phyloP scores from a whole-genome alignment of 352 stramenopile species.

The Globisporangium okanoganense region DNA sequence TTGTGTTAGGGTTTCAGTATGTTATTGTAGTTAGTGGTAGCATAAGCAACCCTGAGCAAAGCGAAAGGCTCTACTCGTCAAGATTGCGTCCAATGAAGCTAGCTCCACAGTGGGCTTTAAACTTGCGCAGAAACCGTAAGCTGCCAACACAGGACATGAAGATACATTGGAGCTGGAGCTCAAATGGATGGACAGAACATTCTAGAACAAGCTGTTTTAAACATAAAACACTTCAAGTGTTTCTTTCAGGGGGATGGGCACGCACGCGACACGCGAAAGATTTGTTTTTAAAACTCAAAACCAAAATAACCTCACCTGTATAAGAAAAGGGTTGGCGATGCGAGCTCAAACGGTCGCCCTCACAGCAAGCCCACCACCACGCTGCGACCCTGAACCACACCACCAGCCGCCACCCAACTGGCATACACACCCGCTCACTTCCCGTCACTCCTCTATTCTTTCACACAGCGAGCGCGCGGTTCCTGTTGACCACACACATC shows the following conservation, averaged over 20 bases:
- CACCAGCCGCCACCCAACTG: too few relatives aligned
- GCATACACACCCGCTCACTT: not conserved
- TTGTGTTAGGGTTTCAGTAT: not conserved
- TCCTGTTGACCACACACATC: not conserved
- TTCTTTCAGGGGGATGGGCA: not conserved
- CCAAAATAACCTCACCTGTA: not conserved
- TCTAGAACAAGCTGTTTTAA: slow-evolving; percentile 8
- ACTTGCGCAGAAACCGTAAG: not conserved
- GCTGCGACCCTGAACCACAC: not conserved
- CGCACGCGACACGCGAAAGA: not conserved
- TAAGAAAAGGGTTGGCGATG: not conserved
- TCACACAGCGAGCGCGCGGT: not conserved
- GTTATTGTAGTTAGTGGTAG: not conserved
- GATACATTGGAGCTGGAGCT: not conserved
- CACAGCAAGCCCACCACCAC: not conserved
- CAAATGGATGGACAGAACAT: not conserved
- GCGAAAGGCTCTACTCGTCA: not conserved
- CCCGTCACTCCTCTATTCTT: too few relatives aligned
- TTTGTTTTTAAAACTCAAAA: not conserved
- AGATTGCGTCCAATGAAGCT: not conserved
- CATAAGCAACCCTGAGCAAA: not conserved
- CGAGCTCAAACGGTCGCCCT: not conserved
- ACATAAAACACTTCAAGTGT: not conserved
- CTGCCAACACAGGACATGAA: not conserved
- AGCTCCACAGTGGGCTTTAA: not conserved